These are phyloP conservation scores for Phaffia australis DNA, from an alignment of 768 basidiomycete genomes.

Conservation along the genomic window DNA sequence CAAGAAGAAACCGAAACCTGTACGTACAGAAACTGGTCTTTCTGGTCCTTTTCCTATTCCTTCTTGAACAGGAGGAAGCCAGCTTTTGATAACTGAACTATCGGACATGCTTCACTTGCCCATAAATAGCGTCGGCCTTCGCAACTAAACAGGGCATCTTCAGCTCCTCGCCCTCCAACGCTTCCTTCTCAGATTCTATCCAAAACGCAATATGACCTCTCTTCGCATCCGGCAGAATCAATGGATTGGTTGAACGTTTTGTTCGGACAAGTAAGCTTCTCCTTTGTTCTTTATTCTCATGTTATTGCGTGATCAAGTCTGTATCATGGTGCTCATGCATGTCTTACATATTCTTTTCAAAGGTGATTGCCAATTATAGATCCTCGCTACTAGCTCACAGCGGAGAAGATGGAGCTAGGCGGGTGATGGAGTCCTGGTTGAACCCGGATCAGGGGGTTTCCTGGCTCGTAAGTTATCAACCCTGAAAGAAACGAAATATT, in stretches of 20 bases:
- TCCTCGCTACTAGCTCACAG: constrained; percentile 57
- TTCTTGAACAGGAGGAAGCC: no score
- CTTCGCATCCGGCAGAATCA: constrained; percentile 51
- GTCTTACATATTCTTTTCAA: background rate
- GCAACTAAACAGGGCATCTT: constrained; percentile 21
- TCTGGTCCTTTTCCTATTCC: no score
- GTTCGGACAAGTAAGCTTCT: constrained; percentile 58
- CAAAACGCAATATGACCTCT: constrained; percentile 40
- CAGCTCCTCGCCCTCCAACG: constrained; percentile 34
- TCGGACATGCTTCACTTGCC: background rate
- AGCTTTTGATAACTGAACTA: background rate
- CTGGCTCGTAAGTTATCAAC: constrained; percentile 34
- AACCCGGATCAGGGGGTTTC: constrained; percentile 57
- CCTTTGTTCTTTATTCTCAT: background rate
- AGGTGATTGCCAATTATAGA: constrained; percentile 53
- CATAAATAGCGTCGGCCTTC: constrained; percentile 19
- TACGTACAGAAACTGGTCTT: no score
- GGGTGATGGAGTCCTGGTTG: constrained; percentile 65
- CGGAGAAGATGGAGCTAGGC: constrained; percentile 73
- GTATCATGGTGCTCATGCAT: background rate
- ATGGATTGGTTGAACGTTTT: constrained; percentile 86
- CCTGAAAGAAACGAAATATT: background rate
- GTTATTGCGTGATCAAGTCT: background rate
- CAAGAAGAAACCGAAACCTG: no score
- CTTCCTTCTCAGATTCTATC: constrained; percentile 34